Percentiles rank a stretch among this genome's conserved stretches.
Evolutionary conservation across 371 early-diverging fungal genomes (phyloP).

Genomic region (Smittium mucronatum): DNA sequence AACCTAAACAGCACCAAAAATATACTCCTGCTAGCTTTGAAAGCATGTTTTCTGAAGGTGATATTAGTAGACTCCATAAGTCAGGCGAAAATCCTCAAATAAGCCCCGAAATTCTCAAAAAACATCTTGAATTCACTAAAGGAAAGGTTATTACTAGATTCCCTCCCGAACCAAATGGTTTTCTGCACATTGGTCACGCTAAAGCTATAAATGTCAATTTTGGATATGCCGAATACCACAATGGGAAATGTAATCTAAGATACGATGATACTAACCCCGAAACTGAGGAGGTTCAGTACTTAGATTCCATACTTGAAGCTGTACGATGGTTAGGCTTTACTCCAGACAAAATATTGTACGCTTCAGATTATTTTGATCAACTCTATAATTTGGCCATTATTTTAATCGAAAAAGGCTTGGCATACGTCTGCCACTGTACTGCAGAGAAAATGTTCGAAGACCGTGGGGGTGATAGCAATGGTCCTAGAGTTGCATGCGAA

Average conservation of each 20-base stretch:
- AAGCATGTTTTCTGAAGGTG: constrained; percentile 75
- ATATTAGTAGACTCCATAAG: constrained; percentile 83
- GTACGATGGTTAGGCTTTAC: constrained; percentile 96
- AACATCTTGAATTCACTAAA: constrained; percentile 89
- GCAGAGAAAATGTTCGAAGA: constrained; percentile 83
- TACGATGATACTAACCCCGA: constrained; percentile 99
- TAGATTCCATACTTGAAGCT: constrained; percentile 88
- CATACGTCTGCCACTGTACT: constrained; percentile 96
- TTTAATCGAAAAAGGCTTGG: constrained; percentile 83
- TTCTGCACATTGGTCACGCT: constrained; percentile 98
- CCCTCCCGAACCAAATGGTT: constrained; percentile 99
- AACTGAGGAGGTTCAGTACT: constrained; percentile 95
- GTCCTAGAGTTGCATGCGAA: constrained; percentile 75
- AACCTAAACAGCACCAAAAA: constrained; percentile 14
- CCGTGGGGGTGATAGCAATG: constrained; percentile 81
- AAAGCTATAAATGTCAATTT: constrained; percentile 99
- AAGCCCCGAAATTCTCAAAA: constrained; percentile 74
- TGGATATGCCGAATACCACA: constrained; percentile 89
- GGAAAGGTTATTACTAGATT: constrained; percentile 96
- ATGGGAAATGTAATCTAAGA: constrained; percentile 89
- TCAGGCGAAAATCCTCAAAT: constrained; percentile 98
- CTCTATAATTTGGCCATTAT: constrained; percentile 86
- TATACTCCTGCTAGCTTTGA: constrained; percentile 29
- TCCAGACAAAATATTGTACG: constrained; percentile 90
- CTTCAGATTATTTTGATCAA: constrained; percentile 94